A percentile compares a stretch with the other conserved stretches of the same genome.
phyloP scores from a whole-genome alignment of 352 stramenopile genomes.

The Globisporangium radiosum region DNA sequence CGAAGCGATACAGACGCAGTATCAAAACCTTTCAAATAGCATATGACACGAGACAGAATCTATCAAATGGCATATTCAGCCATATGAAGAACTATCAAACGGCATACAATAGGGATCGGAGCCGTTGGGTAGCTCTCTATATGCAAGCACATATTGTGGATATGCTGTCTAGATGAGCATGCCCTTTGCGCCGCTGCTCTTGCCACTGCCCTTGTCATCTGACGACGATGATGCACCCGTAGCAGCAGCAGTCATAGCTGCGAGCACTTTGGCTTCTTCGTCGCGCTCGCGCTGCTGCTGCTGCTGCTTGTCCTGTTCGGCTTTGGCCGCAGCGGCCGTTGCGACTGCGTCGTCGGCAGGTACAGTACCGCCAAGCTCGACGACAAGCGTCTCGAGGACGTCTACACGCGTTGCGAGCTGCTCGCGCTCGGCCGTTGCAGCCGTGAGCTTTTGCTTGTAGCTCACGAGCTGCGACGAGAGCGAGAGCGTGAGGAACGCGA shows the following conservation, averaged over 20 bases:
- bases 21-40: too few species aligned
- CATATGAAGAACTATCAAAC: too few species aligned
- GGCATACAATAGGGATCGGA: too few species aligned
- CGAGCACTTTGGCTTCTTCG: constrained; percentile 39
- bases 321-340: constrained; percentile 15
- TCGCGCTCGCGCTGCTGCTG: constrained; percentile 31
- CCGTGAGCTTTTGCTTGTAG: constrained; percentile 60
- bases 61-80: too few species aligned
- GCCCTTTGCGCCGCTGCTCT: constrained; percentile 33
- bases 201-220: constrained; percentile 19
- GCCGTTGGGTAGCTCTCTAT: too few species aligned
- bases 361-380: constrained; percentile 48
- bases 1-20: not conserved
- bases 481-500: constrained; percentile 78
- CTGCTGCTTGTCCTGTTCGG: constrained; percentile 29
- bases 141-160: too few species aligned
- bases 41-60: too few species aligned
- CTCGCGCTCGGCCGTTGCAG: constrained; percentile 26
- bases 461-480: constrained; percentile 79
- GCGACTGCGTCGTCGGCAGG: constrained; percentile 47
- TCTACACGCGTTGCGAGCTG: constrained; percentile 42
- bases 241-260: constrained; percentile 12
- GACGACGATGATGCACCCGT: not conserved
- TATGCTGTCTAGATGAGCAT: constrained; percentile 51
- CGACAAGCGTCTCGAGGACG: constrained; percentile 54